A percentile compares a stretch with the other conserved stretches of the same genome.
These are phyloP conservation scores for Inosperma sp. DNA, from an alignment of 768 basidiomycete species.

Conservation along the genomic window DNA sequence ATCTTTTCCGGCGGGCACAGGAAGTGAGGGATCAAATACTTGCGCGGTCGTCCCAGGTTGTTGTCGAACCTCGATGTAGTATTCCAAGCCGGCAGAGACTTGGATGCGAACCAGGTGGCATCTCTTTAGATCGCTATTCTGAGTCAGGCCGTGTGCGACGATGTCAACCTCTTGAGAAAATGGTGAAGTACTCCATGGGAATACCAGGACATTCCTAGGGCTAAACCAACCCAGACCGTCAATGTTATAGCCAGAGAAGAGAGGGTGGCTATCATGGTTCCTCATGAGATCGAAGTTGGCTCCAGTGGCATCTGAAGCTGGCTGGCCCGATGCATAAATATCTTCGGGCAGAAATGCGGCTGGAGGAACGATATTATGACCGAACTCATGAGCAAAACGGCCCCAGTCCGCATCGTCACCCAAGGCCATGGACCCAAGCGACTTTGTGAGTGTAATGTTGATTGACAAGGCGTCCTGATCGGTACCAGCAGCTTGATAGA, in stretches of 20 bases:
- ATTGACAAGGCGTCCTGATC: background rate
- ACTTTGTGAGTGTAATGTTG: background rate
- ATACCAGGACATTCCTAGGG: background rate
- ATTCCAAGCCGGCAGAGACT: background rate
- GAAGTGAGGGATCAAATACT: background rate
- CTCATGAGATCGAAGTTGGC: background rate
- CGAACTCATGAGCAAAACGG: background rate
- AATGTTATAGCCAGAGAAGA: background rate
- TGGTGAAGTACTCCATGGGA: background rate
- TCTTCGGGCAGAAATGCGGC: background rate
- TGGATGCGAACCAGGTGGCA: background rate
- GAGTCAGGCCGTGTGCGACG: background rate
- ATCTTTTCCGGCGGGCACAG: background rate
- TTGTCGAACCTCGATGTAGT: constrained; percentile 2
- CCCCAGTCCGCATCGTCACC: background rate
- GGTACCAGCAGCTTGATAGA: background rate
- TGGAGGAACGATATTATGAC: background rate
- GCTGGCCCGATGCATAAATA: background rate
- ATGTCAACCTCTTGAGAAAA: background rate
- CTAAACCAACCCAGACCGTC: background rate
- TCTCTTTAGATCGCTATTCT: background rate
- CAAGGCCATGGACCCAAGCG: background rate
- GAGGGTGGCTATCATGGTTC: background rate
- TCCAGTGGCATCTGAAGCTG: background rate
- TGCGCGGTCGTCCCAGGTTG: background rate